Conservation (phyloP, 2,329 filamentous ascomycete genomes). For the Pseudogymnoascus pannorum region DNA sequence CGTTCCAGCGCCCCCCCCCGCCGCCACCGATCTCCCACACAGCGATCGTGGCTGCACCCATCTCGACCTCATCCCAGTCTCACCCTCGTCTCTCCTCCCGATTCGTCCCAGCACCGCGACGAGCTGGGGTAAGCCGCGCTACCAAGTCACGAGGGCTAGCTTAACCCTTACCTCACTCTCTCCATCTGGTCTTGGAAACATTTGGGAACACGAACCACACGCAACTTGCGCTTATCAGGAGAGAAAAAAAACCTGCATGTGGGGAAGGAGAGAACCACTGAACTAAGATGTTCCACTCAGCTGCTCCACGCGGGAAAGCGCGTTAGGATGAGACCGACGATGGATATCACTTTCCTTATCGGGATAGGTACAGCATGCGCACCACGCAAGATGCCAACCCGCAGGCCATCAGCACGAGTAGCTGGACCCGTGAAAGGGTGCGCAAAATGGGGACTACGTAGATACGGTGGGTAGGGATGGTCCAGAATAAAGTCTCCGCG, state of each 20-base stretch:
- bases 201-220: not conserved
- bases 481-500: not conserved
- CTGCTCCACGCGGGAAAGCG: constrained; percentile 1
- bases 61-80: not conserved
- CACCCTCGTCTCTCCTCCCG: not conserved
- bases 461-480: not conserved
- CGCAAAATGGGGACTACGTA: not conserved
- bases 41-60: not conserved
- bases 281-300: not conserved
- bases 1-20: not conserved
- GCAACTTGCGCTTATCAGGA: not conserved
- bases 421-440: not conserved
- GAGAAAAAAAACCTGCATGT: not conserved
- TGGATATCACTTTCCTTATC: not conserved
- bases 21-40: not conserved
- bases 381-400: not conserved
- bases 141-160: not conserved
- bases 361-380: not conserved
- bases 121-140: not conserved
- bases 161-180: not conserved
- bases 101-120: not conserved
- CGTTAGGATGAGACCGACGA: not conserved
- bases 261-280: not conserved
- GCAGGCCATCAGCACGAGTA: not conserved
- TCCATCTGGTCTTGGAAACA: not conserved